Evolutionary conservation across 495 filamentous ascomycete genomes (phyloP), one percentile per base, ranked within the genome.

Genomic region (Podospora sp.): DNA sequence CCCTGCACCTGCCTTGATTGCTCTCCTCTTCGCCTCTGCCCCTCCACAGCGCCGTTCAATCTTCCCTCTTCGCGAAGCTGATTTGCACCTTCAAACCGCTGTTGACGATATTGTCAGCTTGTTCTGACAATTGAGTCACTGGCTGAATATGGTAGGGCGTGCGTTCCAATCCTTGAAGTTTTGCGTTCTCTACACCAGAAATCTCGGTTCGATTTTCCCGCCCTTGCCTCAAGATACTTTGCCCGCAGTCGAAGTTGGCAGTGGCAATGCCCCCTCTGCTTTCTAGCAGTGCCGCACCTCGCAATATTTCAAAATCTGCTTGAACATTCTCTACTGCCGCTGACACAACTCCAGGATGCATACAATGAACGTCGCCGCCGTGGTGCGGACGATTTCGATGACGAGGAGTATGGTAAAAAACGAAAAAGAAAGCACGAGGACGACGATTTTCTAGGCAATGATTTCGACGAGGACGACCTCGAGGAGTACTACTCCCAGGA

Each of bases 401-500:
- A 71, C 6, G 52, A 62, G 9, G 52, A 62, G 9, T 66, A 56
- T 56, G 14, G 62, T 8, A 59, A 46, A 22, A 77, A 77, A 63
- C 60, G 75, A 9, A 76, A 73, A 59, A 56, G 72, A 11, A 27
- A 25, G 6, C 67, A 72, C 4, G 67, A 69, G n/a, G 61, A 65
- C n/a, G 65, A 65, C n/a, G 67, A 62, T 36, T 69, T 69, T 22
- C 27, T 27, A 18, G 58, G 61, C 46, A 46, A 51, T 33, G 61
- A 35, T 24, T 18, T 21, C 6, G 53, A 62, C 5, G 72, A 75
- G 22, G 73, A 78, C 18, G 73, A 76, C 0, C 72, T 77, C 51
- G 70, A 76, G 6, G 69, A 79, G 8, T 73, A 68, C 12, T 73
- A 75, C 14, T 77, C 79, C 0, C 7, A 11, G 8, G 72, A 71